Percentiles rank a stretch among this genome's conserved stretches.
phyloP scores from a whole-genome alignment of 1,284 basidiomycete species.

The Ustilago curta region DNA sequence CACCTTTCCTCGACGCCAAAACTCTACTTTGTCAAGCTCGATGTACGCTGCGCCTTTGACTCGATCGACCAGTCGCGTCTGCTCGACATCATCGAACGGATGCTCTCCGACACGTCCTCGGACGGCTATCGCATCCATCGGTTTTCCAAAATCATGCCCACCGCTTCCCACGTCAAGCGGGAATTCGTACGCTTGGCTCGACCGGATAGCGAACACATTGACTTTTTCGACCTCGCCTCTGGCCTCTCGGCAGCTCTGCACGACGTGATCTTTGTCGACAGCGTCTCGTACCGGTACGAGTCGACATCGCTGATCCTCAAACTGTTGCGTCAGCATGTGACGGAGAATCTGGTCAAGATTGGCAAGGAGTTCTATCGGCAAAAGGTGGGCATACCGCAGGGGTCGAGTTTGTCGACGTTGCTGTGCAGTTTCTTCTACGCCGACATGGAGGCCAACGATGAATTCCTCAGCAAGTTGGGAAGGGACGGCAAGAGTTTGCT shows the following conservation, averaged over 20 bases:
- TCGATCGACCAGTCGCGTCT: conserved; percentile 91
- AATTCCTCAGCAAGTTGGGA: conserved; percentile 74
- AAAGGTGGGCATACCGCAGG: conserved; percentile 92
- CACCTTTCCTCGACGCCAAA: conserved; percentile 7
- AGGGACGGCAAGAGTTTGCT: conserved; percentile 21
- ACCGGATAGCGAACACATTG: conserved; percentile 76
- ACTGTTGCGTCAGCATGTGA: conserved; percentile 88
- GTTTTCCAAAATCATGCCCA: conserved; percentile 52
- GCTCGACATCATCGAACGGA: conserved; percentile 78
- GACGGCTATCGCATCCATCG: conserved; percentile 62
- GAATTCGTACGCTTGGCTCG: conserved; percentile 47
- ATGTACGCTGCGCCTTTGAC: conserved; percentile 95
- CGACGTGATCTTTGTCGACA: conserved; percentile 86
- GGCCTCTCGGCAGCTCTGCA: conserved; percentile 75
- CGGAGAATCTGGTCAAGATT: conserved; percentile 81
- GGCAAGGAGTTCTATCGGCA: conserved; percentile 83
- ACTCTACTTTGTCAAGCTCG: conserved; percentile 93
- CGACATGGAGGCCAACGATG: conserved; percentile 78
- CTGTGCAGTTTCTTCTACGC: conserved; percentile 87
- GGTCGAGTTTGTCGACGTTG: conserved; percentile 87
- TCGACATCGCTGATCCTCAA: conserved; percentile 76
- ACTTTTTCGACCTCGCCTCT: conserved; percentile 75
- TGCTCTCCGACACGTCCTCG: conserved; percentile 67
- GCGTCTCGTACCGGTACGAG: conserved; percentile 77
- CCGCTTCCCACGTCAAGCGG: conserved; percentile 13